Evolutionary conservation across 345 rosid genomes (phyloP), one percentile per base, ranked within the genome.

Genomic region (Camelina neglecta): DNA sequence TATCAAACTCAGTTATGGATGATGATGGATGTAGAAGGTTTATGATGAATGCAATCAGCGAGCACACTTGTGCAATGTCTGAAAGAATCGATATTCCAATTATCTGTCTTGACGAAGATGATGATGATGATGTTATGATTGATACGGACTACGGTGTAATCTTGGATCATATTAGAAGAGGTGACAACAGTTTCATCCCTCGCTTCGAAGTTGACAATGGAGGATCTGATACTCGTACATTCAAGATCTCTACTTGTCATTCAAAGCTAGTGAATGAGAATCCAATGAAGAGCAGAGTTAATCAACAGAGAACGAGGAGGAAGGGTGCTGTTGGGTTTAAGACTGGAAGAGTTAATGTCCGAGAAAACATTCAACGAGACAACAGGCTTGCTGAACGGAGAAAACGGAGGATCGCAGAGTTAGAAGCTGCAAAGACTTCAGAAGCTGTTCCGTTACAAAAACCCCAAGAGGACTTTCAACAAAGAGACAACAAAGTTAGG

Each of bases 101-200:
- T 41, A 48, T 77, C 15, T 57, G 35, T 72, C 68, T 57, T 65
- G 76, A 47, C 11, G 71, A 76, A n/a, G 80, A 69, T 35, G 58
- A 26, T 69, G 45, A 63, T 38, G 64, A 61, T 53, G 73, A 18
- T 60, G 15, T 57, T 10, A 65, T 8, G 56, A 3, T 58, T 58
- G 72, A 77, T 31, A 12, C 49, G 38, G 39, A 71, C 4, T 77
- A 77, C 61, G 65, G 41, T 36, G 10, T 65, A 13, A 21, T 65
- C 47, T 29, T 77, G 7, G 73, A 71, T 71, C 59, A 49, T 49
- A 67, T 71, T 65, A 18, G 45, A 7, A 38, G 45, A 15, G 67
- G 35, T 48, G 41, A 29, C 33, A 58, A 39, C 29, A 57, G 1
- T 15, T 15, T 49, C 7, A 8, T 60, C 15, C 39, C 57, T 71